Evolutionary conservation across 2,329 filamentous ascomycete genomes (phyloP).

Genomic region (Colletotrichum sp.): DNA sequence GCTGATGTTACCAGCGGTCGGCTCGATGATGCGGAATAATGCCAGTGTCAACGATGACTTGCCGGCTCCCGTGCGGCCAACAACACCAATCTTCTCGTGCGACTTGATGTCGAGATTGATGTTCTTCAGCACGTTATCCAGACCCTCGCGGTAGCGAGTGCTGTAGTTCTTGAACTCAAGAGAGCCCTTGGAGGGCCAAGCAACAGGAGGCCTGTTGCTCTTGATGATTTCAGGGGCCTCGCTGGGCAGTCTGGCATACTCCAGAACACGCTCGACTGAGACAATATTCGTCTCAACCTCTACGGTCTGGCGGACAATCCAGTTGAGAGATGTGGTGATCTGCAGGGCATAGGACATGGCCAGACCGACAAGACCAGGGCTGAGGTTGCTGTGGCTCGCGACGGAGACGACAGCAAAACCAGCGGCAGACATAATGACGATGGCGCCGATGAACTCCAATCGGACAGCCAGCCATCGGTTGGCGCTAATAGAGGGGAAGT

Average conservation of each 20-base stretch:
- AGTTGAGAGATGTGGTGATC: slow-evolving; percentile 97
- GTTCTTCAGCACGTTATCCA: slow-evolving; percentile 93
- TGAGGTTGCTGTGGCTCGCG: slow-evolving; percentile 66
- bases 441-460: slow-evolving; percentile 91
- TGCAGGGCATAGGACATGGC: slow-evolving; percentile 97
- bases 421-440: slow-evolving; percentile 90
- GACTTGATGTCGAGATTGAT: slow-evolving; percentile 92
- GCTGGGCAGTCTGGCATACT: slow-evolving; percentile 89
- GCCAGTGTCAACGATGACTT: slow-evolving; percentile 94
- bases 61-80: slow-evolving; percentile 93
- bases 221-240: slow-evolving; percentile 95
- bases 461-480: slow-evolving; percentile 94
- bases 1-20: slow-evolving; percentile 79
- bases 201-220: slow-evolving; percentile 82
- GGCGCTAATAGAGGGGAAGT: slow-evolving; percentile 94
- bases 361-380: slow-evolving; percentile 82
- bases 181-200: slow-evolving; percentile 89
- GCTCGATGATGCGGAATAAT: slow-evolving; percentile 95
- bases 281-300: slow-evolving; percentile 99
- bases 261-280: slow-evolving; percentile 94
- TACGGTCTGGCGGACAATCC: slow-evolving; percentile 98
- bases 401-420: slow-evolving; percentile 84
- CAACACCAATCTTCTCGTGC: slow-evolving; percentile 97
- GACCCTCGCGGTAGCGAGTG: slow-evolving; percentile 86
- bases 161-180: slow-evolving; percentile 94